A percentile compares a stretch with the other conserved stretches of the same genome.
Conservation (phyloP, 2,329 filamentous ascomycete genomes). For the Trichoderma gracile region DNA sequence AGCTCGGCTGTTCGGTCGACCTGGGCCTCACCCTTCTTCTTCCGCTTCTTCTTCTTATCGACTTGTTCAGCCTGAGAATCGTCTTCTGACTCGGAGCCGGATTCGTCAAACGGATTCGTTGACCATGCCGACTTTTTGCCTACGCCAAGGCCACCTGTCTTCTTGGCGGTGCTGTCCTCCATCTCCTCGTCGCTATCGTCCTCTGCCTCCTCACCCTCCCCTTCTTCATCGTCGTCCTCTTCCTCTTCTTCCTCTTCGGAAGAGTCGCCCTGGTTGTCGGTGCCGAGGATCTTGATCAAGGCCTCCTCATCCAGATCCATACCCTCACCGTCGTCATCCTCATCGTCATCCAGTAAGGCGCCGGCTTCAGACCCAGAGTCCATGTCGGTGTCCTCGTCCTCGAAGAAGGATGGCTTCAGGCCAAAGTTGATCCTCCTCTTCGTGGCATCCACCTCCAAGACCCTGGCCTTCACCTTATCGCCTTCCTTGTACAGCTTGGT, state of each 20-base stretch:
- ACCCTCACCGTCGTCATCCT: constrained; percentile 50
- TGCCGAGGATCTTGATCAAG: constrained; percentile 47
- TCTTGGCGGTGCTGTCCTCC: constrained; percentile 42
- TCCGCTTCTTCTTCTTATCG: constrained; percentile 63
- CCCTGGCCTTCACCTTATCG: constrained; percentile 88
- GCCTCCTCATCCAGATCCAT: constrained; percentile 50
- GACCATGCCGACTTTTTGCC: constrained; percentile 90
- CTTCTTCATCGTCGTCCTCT: constrained; percentile 39
- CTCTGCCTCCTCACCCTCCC: constrained; percentile 45
- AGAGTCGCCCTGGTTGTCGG: constrained; percentile 48
- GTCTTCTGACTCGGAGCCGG: constrained; percentile 52
- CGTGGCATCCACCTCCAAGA: constrained; percentile 73
- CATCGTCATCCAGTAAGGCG: constrained; percentile 48
- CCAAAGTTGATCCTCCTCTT: constrained; percentile 84
- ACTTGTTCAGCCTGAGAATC: constrained; percentile 39
- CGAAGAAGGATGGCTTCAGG: constrained; percentile 89
- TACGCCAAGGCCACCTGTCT: constrained; percentile 41
- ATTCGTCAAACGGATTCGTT: constrained; percentile 65
- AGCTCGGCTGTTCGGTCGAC: constrained; percentile 91
- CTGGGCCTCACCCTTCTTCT: constrained; percentile 73
- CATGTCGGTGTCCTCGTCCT: constrained; percentile 56
- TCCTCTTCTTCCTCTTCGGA: constrained; percentile 37
- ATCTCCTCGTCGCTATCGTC: constrained; percentile 42
- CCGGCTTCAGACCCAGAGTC: constrained; percentile 51
- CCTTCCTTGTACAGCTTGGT: constrained; percentile 86